Conservation (phyloP, 2,329 filamentous ascomycete species). For the Beauveria caledonica region DNA sequence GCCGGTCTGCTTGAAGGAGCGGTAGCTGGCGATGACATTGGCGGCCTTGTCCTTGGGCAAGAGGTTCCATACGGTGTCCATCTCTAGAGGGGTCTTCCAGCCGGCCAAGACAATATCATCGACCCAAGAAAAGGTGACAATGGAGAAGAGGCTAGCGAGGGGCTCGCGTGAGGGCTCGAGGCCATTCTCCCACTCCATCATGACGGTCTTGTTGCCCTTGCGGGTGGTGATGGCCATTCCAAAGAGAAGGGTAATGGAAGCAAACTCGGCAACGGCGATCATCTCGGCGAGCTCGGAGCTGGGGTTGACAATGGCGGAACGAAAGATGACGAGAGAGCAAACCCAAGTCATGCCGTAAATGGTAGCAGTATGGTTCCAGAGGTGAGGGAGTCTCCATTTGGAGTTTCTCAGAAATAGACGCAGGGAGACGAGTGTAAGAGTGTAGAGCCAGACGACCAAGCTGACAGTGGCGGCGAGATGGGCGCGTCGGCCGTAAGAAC, state of each 20-base stretch:
- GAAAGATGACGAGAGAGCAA: slow-evolving; percentile 67
- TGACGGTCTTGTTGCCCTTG: slow-evolving; percentile 83
- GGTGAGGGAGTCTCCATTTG: slow-evolving; percentile 57
- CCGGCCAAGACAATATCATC: slow-evolving; percentile 84
- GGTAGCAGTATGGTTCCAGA: slow-evolving; percentile 89
- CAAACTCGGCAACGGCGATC: slow-evolving; percentile 66
- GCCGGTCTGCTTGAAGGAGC: slow-evolving; percentile 74
- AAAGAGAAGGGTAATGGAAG: slow-evolving; percentile 64
- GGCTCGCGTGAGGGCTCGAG: slow-evolving; percentile 83
- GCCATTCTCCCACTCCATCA: slow-evolving; percentile 81
- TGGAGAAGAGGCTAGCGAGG: slow-evolving; percentile 77
- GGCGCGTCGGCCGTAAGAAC: slow-evolving; percentile 32
- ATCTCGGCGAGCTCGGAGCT: slow-evolving; percentile 52
- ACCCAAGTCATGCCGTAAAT: slow-evolving; percentile 82
- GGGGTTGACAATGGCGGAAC: slow-evolving; percentile 75
- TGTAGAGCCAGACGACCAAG: slow-evolving; percentile 72
- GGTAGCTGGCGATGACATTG: slow-evolving; percentile 70
- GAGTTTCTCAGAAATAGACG: slow-evolving; percentile 60
- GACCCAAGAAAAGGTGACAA: slow-evolving; percentile 84
- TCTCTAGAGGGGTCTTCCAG: slow-evolving; percentile 74
- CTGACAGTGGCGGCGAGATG: slow-evolving; percentile 55
- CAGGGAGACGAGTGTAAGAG: slow-evolving; percentile 62
- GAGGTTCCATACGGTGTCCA: slow-evolving; percentile 87
- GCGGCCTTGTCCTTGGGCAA: slow-evolving; percentile 81
- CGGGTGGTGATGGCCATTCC: slow-evolving; percentile 71